A percentile compares a stretch with the other conserved stretches of the same genome.
These are phyloP conservation scores for Coemansia sp. DNA, from an alignment of 192 early-diverging fungal genomes.

Conservation along the genomic window DNA sequence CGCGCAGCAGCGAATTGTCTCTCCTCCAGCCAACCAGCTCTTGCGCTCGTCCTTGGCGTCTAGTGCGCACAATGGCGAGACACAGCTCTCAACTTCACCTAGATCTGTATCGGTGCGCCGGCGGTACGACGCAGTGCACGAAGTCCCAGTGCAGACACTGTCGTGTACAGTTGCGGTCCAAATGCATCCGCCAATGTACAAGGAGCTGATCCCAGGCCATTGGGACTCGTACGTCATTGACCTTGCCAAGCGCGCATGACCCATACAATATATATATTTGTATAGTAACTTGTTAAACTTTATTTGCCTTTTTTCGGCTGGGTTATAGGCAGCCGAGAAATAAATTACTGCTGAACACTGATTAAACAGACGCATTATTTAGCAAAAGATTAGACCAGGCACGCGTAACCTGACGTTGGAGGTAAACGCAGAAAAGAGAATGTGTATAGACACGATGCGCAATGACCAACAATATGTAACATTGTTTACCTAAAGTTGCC, in stretches of 20 bases:
- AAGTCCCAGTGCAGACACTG: slow-evolving; percentile 31
- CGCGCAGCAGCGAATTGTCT: neutral
- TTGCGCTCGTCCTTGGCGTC: neutral
- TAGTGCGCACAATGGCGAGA: neutral
- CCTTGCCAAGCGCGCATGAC: slow-evolving; percentile 16
- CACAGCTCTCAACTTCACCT: neutral
- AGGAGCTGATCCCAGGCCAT: slow-evolving; percentile 8
- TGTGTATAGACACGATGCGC: neutral
- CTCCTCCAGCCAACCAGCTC: neutral
- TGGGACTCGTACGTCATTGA: slow-evolving; percentile 29
- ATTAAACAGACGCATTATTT: no score
- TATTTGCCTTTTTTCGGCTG: neutral
- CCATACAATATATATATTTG: neutral
- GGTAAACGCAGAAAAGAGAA: neutral
- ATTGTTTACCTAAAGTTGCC: no score
- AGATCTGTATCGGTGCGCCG: slow-evolving; percentile 24
- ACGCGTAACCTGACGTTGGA: no score
- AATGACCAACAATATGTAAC: no score
- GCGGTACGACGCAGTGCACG: slow-evolving; percentile 29
- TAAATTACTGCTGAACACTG: no score
- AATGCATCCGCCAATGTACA: slow-evolving; percentile 40
- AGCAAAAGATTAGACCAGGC: no score
- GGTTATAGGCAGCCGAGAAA: no score
- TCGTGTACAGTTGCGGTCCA: slow-evolving; percentile 49
- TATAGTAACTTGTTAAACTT: neutral